These are phyloP conservation scores for Diaporthe helianthi DNA, from an alignment of 2,329 filamentous ascomycete species.

Conservation along the genomic window DNA sequence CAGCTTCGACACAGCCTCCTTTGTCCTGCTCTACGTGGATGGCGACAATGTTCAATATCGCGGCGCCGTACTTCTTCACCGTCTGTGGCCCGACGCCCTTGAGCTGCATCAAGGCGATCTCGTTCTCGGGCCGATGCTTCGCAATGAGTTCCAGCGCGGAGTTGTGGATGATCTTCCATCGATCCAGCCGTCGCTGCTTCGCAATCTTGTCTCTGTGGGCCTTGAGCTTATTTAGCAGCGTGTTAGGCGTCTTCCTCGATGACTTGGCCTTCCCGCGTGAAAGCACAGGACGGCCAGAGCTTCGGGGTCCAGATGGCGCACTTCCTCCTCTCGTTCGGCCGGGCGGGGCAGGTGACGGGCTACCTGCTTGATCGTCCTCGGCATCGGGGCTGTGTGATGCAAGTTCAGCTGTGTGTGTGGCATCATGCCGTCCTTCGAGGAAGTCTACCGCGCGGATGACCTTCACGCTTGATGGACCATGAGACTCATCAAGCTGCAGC, in stretches of 20 bases:
- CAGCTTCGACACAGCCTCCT: not conserved
- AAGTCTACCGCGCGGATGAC: not conserved
- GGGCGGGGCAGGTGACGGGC: not conserved
- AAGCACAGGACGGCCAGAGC: not conserved
- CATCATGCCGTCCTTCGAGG: not conserved
- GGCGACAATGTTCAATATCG: slow-evolving; percentile 13
- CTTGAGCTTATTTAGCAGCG: not conserved
- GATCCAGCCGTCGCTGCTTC: not conserved
- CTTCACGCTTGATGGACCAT: not conserved
- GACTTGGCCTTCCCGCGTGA: not conserved
- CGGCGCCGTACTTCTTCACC: slow-evolving; percentile 1
- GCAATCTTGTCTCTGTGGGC: not conserved
- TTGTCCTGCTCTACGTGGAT: not conserved
- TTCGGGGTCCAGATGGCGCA: not conserved
- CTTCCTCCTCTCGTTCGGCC: not conserved
- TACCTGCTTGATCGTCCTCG: not conserved
- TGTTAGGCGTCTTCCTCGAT: not conserved
- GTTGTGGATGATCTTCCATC: not conserved
- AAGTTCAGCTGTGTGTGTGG: not conserved
- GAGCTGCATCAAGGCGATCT: not conserved
- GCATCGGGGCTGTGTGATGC: not conserved
- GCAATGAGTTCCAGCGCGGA: slow-evolving; percentile 9
- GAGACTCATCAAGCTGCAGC: not conserved
- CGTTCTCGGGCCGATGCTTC: not conserved
- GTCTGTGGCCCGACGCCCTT: slow-evolving; percentile 11